A percentile compares a stretch with the other conserved stretches of the same genome.
Conservation (phyloP, 257 asterid genomes). For the Henckelia pumila region DNA sequence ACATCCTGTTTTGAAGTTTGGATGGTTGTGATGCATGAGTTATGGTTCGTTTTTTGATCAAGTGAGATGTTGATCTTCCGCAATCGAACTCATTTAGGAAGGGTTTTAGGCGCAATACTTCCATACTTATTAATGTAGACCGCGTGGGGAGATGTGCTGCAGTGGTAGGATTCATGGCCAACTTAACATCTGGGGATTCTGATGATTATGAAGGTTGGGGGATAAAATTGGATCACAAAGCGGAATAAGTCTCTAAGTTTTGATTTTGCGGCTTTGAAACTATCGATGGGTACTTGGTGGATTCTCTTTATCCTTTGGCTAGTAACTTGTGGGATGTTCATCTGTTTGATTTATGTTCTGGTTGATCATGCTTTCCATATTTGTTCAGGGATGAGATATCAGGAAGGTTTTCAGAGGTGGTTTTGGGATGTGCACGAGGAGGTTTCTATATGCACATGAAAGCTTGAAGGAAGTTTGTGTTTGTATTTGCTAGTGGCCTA, state of each 20-base stretch:
- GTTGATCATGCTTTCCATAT: slow-evolving; percentile 15
- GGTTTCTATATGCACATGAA: slow-evolving; percentile 30
- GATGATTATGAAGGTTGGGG: slow-evolving; percentile 25
- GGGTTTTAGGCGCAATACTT: slow-evolving; percentile 18
- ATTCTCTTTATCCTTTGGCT: slow-evolving; percentile 3
- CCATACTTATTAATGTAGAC: slow-evolving; percentile 21
- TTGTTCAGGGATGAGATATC: slow-evolving; percentile 26
- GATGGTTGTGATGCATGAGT: slow-evolving; percentile 26
- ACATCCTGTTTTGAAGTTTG: slow-evolving; percentile 26
- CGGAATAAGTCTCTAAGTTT: slow-evolving; percentile 23
- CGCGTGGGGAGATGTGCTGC: slow-evolving; percentile 22
- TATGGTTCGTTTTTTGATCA: slow-evolving; percentile 24
- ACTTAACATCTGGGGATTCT: slow-evolving; percentile 11
- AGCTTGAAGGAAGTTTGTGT: slow-evolving; percentile 21
- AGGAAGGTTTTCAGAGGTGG: slow-evolving; percentile 19
- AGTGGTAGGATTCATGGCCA: slow-evolving; percentile 24
- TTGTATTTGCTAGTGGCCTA: slow-evolving; percentile 9
- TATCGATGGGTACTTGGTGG: slow-evolving; percentile 20
- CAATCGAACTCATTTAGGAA: slow-evolving; percentile 28
- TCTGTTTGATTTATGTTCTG: slow-evolving; percentile 17
- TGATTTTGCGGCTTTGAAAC: slow-evolving; percentile 21
- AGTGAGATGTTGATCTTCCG: slow-evolving; percentile 21
- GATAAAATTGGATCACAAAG: slow-evolving; percentile 27
- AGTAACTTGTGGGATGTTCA: slow-evolving; percentile 14
- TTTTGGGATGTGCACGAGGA: slow-evolving; percentile 16